Percentiles rank a stretch among this genome's conserved stretches.
These are phyloP conservation scores for Mycena maculata DNA, from an alignment of 768 basidiomycete species.

Conservation along the genomic window DNA sequence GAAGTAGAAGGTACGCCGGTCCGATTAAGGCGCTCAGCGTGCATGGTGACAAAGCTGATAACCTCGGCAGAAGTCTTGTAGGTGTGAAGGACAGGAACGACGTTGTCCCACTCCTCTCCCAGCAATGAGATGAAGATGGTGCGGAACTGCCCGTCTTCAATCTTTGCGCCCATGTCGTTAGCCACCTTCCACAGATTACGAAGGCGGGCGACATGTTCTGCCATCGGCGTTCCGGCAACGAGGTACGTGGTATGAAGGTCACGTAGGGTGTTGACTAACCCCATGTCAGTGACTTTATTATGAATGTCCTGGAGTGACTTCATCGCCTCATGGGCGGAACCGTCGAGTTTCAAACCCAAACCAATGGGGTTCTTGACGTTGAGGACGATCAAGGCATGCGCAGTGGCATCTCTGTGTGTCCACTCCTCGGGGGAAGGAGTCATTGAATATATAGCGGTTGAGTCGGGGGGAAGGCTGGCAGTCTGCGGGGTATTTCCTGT, in stretches of 20 bases:
- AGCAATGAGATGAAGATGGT: too few species aligned
- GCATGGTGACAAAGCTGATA: conserved; percentile 18
- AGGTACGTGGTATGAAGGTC: conserved; percentile 22
- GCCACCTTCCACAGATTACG: conserved; percentile 30
- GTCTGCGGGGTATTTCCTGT: too few species aligned
- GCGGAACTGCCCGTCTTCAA: too few species aligned
- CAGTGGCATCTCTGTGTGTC: conserved; percentile 34
- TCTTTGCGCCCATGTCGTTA: conserved; percentile 29
- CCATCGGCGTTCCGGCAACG: conserved; percentile 30
- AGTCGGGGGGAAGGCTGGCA: neutral
- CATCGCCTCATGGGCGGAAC: conserved; percentile 38
- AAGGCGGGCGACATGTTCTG: conserved; percentile 31
- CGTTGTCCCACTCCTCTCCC: too few species aligned
- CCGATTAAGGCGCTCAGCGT: conserved; percentile 6
- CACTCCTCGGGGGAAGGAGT: conserved; percentile 37
- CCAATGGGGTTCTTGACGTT: conserved; percentile 39
- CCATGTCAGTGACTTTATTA: conserved; percentile 25
- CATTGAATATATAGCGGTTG: conserved; percentile 20
- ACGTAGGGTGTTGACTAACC: conserved; percentile 21
- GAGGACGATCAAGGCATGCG: too few species aligned
- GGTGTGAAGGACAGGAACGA: conserved; percentile 14
- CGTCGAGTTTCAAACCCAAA: conserved; percentile 35
- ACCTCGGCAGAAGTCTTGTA: conserved; percentile 8
- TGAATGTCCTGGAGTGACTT: conserved; percentile 31
- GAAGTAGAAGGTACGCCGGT: neutral